Conservation (phyloP, 2,329 filamentous ascomycete genomes). For the Cordyceps fumosorosea region DNA sequence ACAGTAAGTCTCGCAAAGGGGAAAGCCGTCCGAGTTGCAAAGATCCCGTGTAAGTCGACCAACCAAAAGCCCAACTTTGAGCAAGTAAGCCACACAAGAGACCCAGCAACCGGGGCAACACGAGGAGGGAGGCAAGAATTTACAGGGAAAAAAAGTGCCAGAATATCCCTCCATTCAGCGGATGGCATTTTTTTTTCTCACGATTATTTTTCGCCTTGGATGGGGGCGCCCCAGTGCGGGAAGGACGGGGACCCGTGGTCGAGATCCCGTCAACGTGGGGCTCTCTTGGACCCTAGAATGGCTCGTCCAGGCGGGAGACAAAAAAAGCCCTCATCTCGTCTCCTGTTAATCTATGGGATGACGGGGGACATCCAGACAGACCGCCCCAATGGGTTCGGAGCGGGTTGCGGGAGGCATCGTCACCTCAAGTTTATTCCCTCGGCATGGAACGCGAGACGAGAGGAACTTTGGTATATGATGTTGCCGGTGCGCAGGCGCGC, state of each 20-base stretch:
- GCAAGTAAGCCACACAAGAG: not conserved
- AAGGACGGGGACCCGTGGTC: not conserved
- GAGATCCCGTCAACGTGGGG: slow-evolving; percentile 7
- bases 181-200: not conserved
- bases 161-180: not conserved
- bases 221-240: not conserved
- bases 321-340: not conserved
- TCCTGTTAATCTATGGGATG: not conserved
- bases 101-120: not conserved
- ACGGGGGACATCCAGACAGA: no score
- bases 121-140: not conserved
- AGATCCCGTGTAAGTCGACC: slow-evolving; percentile 1
- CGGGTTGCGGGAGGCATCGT: no score
- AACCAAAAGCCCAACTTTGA: no score
- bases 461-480: no score
- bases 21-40: not conserved
- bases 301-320: not conserved
- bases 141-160: not conserved
- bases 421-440: no score
- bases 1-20: no score
- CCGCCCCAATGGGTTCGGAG: no score
- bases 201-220: not conserved
- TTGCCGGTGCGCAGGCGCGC: no score
- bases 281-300: not conserved
- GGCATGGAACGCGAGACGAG: no score